These are phyloP conservation scores for Phlebiopsis flavidoalba DNA, from an alignment of 768 basidiomycete species.

Conservation along the genomic window DNA sequence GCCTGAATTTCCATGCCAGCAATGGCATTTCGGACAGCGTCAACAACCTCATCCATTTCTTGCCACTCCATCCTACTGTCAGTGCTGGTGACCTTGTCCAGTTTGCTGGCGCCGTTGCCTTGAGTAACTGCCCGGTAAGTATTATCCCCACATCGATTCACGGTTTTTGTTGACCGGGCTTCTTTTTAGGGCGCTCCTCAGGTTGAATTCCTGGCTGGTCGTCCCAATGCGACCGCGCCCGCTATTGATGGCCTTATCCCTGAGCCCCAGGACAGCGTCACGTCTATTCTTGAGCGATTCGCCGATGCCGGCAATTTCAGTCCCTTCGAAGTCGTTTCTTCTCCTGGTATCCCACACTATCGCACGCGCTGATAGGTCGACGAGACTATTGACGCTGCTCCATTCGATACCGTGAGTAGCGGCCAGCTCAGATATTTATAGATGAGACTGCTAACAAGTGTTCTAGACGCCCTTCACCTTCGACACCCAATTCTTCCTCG, in stretches of 20 bases:
- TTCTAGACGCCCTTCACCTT: constrained; percentile 14
- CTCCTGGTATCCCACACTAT: constrained; percentile 19
- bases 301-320: constrained; percentile 21
- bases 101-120: constrained; percentile 5
- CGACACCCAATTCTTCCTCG: not conserved
- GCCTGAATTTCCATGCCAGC: constrained; percentile 36
- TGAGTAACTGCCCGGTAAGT: constrained; percentile 2
- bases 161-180: not conserved
- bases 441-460: constrained; percentile 11
- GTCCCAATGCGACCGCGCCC: not conserved
- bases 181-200: constrained; percentile 16
- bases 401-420: constrained; percentile 19
- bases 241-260: constrained; percentile 8
- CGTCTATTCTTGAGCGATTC: constrained; percentile 21
- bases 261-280: constrained; percentile 16
- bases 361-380: constrained; percentile 21
- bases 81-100: constrained; percentile 37
- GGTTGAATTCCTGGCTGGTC: constrained; percentile 14
- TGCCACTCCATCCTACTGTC: constrained; percentile 28
- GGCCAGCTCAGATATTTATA: constrained; percentile 13
- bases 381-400: constrained; percentile 17
- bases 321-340: constrained; percentile 18
- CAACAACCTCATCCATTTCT: constrained; percentile 27
- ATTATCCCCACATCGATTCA: not conserved
- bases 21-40: constrained; percentile 33